Evolutionary conservation across 1,139 yeast species (phyloP).

Genomic region (Arxiozyma telluris): DNA sequence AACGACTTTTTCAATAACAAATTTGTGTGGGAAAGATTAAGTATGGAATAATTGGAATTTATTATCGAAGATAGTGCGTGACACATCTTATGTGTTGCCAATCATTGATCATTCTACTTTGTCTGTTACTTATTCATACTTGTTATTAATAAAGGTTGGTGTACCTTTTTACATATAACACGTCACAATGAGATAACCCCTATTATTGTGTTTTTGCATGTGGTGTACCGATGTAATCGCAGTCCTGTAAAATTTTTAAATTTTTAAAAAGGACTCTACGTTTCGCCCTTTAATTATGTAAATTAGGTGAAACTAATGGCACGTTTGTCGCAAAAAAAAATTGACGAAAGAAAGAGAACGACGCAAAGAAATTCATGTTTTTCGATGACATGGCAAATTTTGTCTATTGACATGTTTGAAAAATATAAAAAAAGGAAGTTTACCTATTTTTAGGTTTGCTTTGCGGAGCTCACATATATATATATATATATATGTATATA

Average conservation of each 20-base stretch:
- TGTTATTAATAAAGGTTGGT: too few species aligned
- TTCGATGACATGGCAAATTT: not conserved
- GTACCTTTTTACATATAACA: not conserved
- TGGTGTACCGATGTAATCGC: not conserved
- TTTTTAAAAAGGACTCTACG: not conserved
- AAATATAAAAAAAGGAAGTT: conserved; percentile 1
- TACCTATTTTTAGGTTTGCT: not conserved
- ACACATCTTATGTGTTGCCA: not conserved
- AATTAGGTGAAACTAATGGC: not conserved
- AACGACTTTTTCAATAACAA: conserved; percentile 25
- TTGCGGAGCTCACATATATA: too few species aligned
- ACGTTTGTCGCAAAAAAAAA: conserved; percentile 2
- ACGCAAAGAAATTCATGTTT: conserved; percentile 4
- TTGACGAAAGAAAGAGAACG: not conserved
- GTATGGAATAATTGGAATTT: not conserved
- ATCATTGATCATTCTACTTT: too few species aligned
- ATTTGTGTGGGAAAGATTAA: conserved; percentile 25
- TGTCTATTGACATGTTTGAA: not conserved
- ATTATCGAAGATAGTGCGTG: not conserved
- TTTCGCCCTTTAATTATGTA: not conserved
- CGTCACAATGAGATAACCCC: not conserved
- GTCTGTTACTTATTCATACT: not conserved
- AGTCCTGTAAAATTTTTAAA: not conserved
- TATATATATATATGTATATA: too few species aligned
- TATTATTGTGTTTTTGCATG: not conserved